phyloP scores from a whole-genome alignment of 2,329 filamentous ascomycete species.

The Pseudogymnoascus sp. region DNA sequence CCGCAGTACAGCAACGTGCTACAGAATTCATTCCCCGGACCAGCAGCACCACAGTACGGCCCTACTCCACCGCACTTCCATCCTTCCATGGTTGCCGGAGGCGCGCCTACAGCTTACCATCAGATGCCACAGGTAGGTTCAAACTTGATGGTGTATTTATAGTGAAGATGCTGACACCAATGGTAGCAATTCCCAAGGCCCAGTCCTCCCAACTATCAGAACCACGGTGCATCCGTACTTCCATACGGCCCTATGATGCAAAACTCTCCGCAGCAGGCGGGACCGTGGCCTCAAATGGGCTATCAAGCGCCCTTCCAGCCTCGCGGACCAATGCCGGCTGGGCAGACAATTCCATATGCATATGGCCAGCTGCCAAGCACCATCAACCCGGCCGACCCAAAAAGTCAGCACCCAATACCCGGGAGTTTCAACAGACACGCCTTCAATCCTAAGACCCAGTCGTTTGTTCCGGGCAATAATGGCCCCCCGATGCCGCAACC shows the following conservation, averaged over 20 bases:
- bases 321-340: conserved; percentile 21
- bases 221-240: conserved; percentile 27
- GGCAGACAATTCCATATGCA: conserved; percentile 51
- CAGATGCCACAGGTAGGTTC: conserved; percentile 19
- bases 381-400: conserved; percentile 61
- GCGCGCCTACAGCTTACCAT: conserved; percentile 33
- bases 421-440: conserved; percentile 76
- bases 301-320: conserved; percentile 27
- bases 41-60: conserved; percentile 36
- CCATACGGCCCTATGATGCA: conserved; percentile 29
- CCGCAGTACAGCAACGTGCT: conserved; percentile 42
- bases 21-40: conserved; percentile 27
- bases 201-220: conserved; percentile 26
- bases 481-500: conserved; percentile 40
- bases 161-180: conserved; percentile 9
- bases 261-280: conserved; percentile 23
- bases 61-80: conserved; percentile 26
- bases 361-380: conserved; percentile 72
- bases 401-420: conserved; percentile 73
- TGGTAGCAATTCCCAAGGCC: conserved; percentile 25
- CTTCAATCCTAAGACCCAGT: conserved; percentile 91
- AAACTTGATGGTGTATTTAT: conserved; percentile 16
- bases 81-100: conserved; percentile 26
- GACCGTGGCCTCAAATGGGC: conserved; percentile 25
- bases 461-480: conserved; percentile 67